These are phyloP conservation scores for Dactylonectria estremocensis DNA, from an alignment of 2,329 filamentous ascomycete genomes.

Conservation along the genomic window DNA sequence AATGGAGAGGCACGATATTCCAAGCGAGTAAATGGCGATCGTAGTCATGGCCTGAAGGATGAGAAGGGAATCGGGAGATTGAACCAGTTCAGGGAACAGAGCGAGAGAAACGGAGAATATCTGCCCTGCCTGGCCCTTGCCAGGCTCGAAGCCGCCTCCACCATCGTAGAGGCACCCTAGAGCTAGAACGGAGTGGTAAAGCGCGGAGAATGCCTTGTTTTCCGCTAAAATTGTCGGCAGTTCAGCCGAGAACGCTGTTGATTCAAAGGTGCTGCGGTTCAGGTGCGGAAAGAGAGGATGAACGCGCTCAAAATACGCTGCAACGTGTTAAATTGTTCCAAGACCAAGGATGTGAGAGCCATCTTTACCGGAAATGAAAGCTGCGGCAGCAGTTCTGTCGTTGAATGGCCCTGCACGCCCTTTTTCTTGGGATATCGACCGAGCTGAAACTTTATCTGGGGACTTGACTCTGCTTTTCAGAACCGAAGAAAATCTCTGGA, in stretches of 20 bases:
- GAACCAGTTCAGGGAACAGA: conserved; percentile 24
- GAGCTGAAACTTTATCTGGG: conserved; percentile 32
- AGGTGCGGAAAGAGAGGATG: conserved; percentile 42
- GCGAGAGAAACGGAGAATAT: conserved; percentile 37
- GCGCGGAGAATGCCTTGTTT: conserved; percentile 36
- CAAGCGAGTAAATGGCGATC: conserved; percentile 26
- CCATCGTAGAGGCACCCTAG: conserved; percentile 38
- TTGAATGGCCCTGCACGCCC: conserved; percentile 11
- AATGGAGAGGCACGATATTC: conserved; percentile 34
- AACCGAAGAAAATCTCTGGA: conserved; percentile 37
- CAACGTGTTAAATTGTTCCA: neutral
- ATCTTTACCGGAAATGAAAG: conserved; percentile 30
- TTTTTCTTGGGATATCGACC: conserved; percentile 22
- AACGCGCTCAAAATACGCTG: conserved; percentile 42
- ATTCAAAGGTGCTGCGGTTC: conserved; percentile 30
- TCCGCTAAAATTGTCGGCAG: conserved; percentile 5
- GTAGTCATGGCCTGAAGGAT: conserved; percentile 41
- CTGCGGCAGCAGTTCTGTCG: conserved; percentile 16
- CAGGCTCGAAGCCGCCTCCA: conserved; percentile 40
- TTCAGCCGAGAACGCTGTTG: conserved; percentile 9
- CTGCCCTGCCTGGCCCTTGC: conserved; percentile 41
- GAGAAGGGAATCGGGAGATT: conserved; percentile 26
- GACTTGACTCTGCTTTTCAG: conserved; percentile 37
- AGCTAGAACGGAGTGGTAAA: conserved; percentile 40
- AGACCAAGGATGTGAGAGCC: no score